phyloP scores from a whole-genome alignment of 768 basidiomycete species.

The Leccinum barrowsii region DNA sequence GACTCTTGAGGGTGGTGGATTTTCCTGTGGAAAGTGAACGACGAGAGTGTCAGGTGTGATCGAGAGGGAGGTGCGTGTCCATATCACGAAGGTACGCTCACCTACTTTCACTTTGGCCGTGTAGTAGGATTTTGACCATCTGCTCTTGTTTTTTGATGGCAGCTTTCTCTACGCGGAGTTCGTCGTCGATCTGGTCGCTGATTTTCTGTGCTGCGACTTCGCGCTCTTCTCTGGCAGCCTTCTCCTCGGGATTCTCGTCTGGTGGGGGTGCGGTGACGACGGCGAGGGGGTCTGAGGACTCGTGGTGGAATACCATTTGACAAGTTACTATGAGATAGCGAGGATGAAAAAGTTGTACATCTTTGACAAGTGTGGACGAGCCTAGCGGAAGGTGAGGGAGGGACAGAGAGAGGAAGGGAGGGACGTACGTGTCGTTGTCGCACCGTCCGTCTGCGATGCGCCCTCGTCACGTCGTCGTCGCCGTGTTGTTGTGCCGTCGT shows the following conservation, averaged over 20 bases:
- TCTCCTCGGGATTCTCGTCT: conserved; percentile 50
- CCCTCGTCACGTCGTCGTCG: too few relatives aligned
- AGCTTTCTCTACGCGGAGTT: conserved; percentile 47
- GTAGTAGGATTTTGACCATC: conserved; percentile 53
- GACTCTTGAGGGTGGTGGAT: conserved; percentile 67
- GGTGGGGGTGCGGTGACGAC: conserved; percentile 54
- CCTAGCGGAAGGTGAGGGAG: too few relatives aligned
- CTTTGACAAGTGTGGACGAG: not conserved
- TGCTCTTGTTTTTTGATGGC: conserved; percentile 43
- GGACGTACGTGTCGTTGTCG: too few relatives aligned
- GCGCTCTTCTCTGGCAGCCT: conserved; percentile 36
- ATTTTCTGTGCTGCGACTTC: conserved; percentile 59
- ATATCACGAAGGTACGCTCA: conserved; percentile 29
- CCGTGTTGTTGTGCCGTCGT: too few relatives aligned
- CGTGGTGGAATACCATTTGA: conserved; percentile 27
- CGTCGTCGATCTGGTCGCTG: conserved; percentile 62
- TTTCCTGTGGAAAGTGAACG: conserved; percentile 43
- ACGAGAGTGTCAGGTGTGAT: not conserved
- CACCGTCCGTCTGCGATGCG: too few relatives aligned
- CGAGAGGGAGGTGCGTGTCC: not conserved
- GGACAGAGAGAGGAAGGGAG: too few relatives aligned
- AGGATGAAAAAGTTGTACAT: not conserved
- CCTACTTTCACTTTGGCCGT: conserved; percentile 68
- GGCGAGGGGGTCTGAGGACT: conserved; percentile 55
- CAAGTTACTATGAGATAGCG: not conserved